Base-by-base conservation (phyloP, 2,329 filamentous ascomycete species). In the Clonostachys byssicola region DNA sequence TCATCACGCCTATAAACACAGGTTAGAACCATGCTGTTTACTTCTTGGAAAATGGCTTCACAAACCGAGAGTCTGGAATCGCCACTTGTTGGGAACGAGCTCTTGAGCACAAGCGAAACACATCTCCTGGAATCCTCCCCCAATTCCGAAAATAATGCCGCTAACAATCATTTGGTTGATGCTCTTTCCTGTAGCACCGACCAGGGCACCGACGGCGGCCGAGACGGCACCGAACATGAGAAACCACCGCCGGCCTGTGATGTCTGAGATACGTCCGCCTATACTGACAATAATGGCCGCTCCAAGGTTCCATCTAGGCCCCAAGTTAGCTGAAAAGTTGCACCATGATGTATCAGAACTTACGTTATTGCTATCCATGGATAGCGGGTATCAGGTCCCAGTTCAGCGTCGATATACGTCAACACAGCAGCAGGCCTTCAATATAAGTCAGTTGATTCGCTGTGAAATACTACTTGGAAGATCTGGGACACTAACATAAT, bases 161-260 rank as follows among this genome's bases (percentile, higher is more conserved):
- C 61, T 61, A 5, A 57, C 63, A 46, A 72, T 69, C 65, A 70
- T 70, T 43, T 66, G 62, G 33, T 60, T 57, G 50, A 72, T 69
- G 46, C 47, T 60, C 44, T 62, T 53, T 6, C 64, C 67, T 1
- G 64, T 71, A 0, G 67, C 67, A 5, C 66, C 65, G 12, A 71
- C 61, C 20, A 71, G 62, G 20, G 59, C 60, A 9, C 66, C 66
- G 36, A 65, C 50, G 23, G 67, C 58, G 20, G 61, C 56, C 8
- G 63, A 54, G 14, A 57, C 38, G 9, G 63, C 60, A 6, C 66
- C 67, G 1, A 57, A 55, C 30, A 67, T 57, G 45, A 67, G 58
- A 51, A 68, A 68, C 52, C 60, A 69, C 18, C 66, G 60, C 12
- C 65, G 52, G 9, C 66, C 66, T 39, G 69, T 70, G 18, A 70